Percentiles rank a stretch among this genome's conserved stretches.
Evolutionary conservation across 306 rosid genomes (phyloP).

Genomic region (Fragaria nilgerrensis): DNA sequence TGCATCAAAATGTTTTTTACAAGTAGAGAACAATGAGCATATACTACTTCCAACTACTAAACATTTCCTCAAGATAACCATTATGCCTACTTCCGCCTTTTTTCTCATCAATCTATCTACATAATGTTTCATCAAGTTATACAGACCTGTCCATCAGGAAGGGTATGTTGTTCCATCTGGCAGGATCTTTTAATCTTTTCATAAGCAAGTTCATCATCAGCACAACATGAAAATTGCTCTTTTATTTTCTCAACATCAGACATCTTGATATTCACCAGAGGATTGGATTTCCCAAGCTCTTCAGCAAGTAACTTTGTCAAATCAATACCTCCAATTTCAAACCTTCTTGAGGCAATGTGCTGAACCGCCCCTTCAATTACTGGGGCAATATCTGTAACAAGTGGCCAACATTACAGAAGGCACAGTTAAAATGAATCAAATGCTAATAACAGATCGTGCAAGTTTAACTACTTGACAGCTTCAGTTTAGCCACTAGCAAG

Average conservation of each 20-base stretch:
- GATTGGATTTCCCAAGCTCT: slow-evolving; percentile 88
- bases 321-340: slow-evolving; percentile 93
- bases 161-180: slow-evolving; percentile 73
- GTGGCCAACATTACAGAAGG: slow-evolving; percentile 14
- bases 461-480: background rate
- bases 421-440: slow-evolving; percentile 7
- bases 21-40: background rate
- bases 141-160: slow-evolving; percentile 96
- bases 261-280: slow-evolving; percentile 57
- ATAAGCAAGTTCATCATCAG: slow-evolving; percentile 91
- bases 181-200: slow-evolving; percentile 54
- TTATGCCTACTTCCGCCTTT: background rate
- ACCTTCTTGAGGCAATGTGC: slow-evolving; percentile 93
- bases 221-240: slow-evolving; percentile 82
- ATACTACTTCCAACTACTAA: background rate
- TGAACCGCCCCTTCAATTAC: slow-evolving; percentile 99
- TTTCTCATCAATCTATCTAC: background rate
- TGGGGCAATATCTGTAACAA: slow-evolving; percentile 82
- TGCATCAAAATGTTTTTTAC: background rate
- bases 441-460: background rate
- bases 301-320: slow-evolving; percentile 78
- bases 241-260: slow-evolving; percentile 88
- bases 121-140: background rate
- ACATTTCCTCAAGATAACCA: background rate
- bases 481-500: slow-evolving; percentile 5